Evolutionary conservation across 176 grass and related monocot species (phyloP).

Genomic region (Oropetium thomaeum): DNA sequence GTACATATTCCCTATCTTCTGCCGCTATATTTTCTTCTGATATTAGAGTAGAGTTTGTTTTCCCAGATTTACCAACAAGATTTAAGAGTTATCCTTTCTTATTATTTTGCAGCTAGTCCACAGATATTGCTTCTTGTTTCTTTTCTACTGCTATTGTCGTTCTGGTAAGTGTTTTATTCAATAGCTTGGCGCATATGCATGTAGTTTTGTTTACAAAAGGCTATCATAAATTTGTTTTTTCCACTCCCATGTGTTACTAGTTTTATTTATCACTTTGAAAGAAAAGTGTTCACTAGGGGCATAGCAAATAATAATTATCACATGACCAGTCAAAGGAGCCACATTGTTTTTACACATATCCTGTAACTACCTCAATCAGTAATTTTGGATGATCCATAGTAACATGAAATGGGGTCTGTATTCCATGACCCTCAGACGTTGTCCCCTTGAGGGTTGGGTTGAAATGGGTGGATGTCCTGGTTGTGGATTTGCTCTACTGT

Average conservation of each 20-base stretch:
- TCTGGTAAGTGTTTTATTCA: constrained; percentile 63
- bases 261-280: constrained; percentile 2
- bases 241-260: not conserved
- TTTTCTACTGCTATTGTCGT: constrained; percentile 84
- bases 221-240: constrained; percentile 12
- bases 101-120: constrained; percentile 72
- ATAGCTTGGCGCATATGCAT: constrained; percentile 12
- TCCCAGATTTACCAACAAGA: constrained; percentile 20
- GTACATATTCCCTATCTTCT: constrained; percentile 36
- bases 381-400: no score
- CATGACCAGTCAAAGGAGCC: not conserved
- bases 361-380: not conserved
- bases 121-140: constrained; percentile 88
- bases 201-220: not conserved
- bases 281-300: not conserved
- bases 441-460: no score
- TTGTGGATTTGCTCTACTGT: not conserved
- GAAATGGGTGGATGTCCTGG: no score
- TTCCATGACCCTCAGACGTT: no score
- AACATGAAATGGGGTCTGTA: no score
- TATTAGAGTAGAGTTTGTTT: not conserved
- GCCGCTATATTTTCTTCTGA: constrained; percentile 20
- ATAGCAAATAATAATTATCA: not conserved
- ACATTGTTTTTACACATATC: not conserved
- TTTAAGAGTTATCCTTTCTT: constrained; percentile 35